Base-by-base conservation (phyloP, 2,329 filamentous ascomycete genomes). In the Colletotrichum graminicola region DNA sequence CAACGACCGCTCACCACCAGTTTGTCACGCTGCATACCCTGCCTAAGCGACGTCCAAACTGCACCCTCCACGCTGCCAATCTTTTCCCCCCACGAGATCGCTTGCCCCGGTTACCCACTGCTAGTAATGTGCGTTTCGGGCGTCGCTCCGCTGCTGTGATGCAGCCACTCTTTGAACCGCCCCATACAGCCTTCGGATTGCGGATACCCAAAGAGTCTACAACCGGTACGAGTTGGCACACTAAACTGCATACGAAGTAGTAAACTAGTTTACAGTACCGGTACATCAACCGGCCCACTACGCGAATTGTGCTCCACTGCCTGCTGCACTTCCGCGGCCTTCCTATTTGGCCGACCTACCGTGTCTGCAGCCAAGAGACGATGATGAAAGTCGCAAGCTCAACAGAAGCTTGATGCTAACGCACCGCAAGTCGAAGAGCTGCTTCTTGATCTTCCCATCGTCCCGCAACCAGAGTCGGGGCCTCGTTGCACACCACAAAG, bases 1-100 rank as follows among this genome's bases (percentile, higher is more conserved):
- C 68, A 68, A 71, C 68, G 64, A 71, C 68, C 64, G 57, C 64
- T 36, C 45, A n/a, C 66, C 36, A 59, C 56, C 68, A 45, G 29
- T 57, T 68, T 52, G 68, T 71, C 68, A 71, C 68, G 51, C 64
- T 45, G 68, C 68, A 68, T 68, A 32, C 47, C 29, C 34, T 26
- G 36, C 23, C 41, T 26, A 45, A 26, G 23, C 26, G 23, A 57
- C 26, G n/a, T 11, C 60, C 45, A 5, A 32, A 26, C 51, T 47
- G 18, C 64, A 29, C 68, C 64, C 39, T 59, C 56, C 21, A 41
- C n/a, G 14, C 23, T 60, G 68, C 43, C 64, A 71, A 68, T 71
- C 52, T 68, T 68, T 60, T 55, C 11, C 65, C 39, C 39, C 14
- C 11, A 29, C 45, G 16, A 47, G n/a, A n/a, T 41, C 34, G 23